These are phyloP conservation scores for Astragalus membranaceus DNA, from an alignment of 306 rosid genomes.

Conservation along the genomic window DNA sequence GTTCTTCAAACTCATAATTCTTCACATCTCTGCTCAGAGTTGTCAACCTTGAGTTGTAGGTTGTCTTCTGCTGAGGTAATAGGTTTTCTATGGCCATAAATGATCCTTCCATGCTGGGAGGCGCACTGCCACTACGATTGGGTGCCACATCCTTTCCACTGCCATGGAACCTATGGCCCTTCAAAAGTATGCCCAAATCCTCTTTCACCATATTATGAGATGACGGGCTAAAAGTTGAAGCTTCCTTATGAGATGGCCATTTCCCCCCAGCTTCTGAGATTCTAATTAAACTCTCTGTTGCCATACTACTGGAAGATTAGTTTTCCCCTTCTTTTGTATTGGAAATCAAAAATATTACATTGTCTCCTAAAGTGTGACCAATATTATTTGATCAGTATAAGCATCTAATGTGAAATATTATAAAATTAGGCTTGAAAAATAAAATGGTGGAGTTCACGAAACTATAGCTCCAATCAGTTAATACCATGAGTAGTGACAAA, in stretches of 20 bases:
- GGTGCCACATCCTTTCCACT: conserved; percentile 46
- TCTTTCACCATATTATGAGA: conserved; percentile 47
- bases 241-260: conserved; percentile 57
- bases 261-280: conserved; percentile 65
- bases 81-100: conserved; percentile 48
- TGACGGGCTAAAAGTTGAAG: conserved; percentile 33
- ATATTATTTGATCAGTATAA: conserved; percentile 9
- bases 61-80: conserved; percentile 31
- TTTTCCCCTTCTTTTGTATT: conserved; percentile 10
- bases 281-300: conserved; percentile 73
- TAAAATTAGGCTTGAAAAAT: neutral
- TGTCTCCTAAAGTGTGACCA: conserved; percentile 18
- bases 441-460: neutral
- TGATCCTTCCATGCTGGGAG: conserved; percentile 77
- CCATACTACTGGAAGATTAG: conserved; percentile 36
- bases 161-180: conserved; percentile 41
- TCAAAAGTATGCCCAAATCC: conserved; percentile 54
- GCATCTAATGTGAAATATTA: neutral
- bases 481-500: neutral
- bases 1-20: conserved; percentile 43
- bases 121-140: conserved; percentile 76
- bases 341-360: conserved; percentile 18
- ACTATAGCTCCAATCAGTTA: neutral
- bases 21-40: conserved; percentile 37
- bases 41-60: conserved; percentile 35